Conservation (phyloP, 805 yeast species). For the Candida chilensis region DNA sequence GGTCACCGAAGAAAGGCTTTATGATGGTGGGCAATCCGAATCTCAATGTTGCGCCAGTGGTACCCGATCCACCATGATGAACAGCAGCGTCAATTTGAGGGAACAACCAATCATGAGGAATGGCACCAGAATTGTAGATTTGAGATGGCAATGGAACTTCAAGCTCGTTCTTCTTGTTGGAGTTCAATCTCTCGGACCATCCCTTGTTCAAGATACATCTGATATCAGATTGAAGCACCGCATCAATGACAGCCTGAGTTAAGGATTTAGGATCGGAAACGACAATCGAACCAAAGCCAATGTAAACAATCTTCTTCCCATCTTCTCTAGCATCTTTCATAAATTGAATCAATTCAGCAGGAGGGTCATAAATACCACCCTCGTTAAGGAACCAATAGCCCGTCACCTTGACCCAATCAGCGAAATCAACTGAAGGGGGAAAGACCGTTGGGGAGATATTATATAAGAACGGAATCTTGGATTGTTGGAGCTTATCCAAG, state of each 20-base stretch:
- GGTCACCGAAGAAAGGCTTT: constrained; percentile 96
- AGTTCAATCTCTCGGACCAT: constrained; percentile 74
- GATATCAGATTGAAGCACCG: constrained; percentile 74
- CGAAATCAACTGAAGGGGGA: constrained; percentile 89
- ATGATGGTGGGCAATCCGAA: constrained; percentile 85
- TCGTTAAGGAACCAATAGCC: constrained; percentile 94
- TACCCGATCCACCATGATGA: constrained; percentile 96
- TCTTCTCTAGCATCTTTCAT: constrained; percentile 51
- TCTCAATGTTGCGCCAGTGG: constrained; percentile 85
- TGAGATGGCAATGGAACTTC: constrained; percentile 52
- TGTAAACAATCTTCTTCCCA: constrained; percentile 69
- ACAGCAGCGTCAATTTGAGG: constrained; percentile 88
- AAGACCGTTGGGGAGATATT: constrained; percentile 82
- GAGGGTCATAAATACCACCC: constrained; percentile 48
- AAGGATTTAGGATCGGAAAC: constrained; percentile 74
- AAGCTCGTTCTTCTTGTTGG: constrained; percentile 17
- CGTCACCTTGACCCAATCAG: constrained; percentile 92
- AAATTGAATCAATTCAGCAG: constrained; percentile 46
- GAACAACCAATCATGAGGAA: constrained; percentile 94
- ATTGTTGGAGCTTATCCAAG: constrained; percentile 62
- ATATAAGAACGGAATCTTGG: constrained; percentile 79
- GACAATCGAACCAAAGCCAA: constrained; percentile 94
- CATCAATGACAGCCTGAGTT: constrained; percentile 70
- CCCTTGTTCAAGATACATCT: constrained; percentile 87
- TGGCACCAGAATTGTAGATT: constrained; percentile 58